These are phyloP conservation scores for Trichoderma parareesei DNA, from an alignment of 495 filamentous ascomycete genomes.

Conservation along the genomic window DNA sequence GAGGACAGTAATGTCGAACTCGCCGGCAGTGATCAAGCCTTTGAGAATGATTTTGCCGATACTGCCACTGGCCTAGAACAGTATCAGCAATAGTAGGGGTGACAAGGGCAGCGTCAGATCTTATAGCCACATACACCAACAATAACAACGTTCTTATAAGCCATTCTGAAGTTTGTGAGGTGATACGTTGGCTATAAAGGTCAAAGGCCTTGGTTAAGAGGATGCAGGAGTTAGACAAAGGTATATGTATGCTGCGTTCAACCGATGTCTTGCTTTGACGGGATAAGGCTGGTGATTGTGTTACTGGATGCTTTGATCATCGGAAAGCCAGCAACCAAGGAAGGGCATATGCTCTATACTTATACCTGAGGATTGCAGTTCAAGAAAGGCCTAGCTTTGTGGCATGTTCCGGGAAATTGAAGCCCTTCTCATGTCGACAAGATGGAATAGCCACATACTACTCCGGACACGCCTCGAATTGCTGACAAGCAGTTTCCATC, in stretches of 20 bases:
- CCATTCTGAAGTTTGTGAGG: constrained; percentile 23
- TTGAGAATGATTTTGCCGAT: constrained; percentile 46
- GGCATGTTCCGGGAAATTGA: too few species aligned
- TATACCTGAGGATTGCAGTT: neutral
- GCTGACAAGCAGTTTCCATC: too few species aligned
- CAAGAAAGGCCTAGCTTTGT: too few species aligned
- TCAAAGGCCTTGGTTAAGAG: neutral
- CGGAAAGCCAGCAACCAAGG: neutral
- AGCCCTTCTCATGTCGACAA: too few species aligned
- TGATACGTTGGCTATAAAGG: neutral
- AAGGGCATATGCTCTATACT: neutral
- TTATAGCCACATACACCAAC: constrained; percentile 32
- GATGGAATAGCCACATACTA: too few species aligned
- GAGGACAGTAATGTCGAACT: constrained; percentile 49
- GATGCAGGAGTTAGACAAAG: neutral
- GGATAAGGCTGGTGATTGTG: neutral
- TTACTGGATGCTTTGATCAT: neutral
- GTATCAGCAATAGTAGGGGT: too few species aligned
- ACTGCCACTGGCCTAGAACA: constrained; percentile 41
- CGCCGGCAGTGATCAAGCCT: constrained; percentile 36
- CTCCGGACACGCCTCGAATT: too few species aligned
- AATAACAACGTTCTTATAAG: constrained; percentile 38
- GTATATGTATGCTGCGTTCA: neutral
- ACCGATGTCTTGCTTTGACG: neutral
- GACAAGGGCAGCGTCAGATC: neutral